Evolutionary conservation across 768 basidiomycete species (phyloP).

Genomic region (Mycena belliarum): DNA sequence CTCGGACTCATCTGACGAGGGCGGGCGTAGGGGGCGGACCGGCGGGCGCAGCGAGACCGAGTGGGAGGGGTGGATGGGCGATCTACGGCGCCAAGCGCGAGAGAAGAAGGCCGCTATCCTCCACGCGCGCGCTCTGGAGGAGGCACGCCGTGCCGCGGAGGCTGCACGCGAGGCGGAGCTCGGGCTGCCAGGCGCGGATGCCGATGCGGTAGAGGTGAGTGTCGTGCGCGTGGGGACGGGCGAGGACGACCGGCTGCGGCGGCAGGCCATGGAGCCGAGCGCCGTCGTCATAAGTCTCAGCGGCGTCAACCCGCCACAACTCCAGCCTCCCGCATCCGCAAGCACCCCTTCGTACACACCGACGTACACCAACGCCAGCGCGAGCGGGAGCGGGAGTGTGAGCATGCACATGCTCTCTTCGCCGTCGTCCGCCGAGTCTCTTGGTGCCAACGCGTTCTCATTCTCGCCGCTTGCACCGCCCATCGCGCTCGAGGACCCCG

Average conservation of each 20-base stretch:
- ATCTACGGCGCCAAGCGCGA: constrained; percentile 44
- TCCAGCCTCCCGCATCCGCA: background rate
- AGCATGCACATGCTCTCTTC: constrained; percentile 29
- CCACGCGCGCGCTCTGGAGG: background rate
- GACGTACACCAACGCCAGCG: background rate
- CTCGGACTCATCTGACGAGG: constrained; percentile 21
- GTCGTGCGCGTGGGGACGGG: constrained; percentile 18
- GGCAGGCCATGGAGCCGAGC: constrained; percentile 32
- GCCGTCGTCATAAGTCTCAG: constrained; percentile 29
- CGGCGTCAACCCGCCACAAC: constrained; percentile 15
- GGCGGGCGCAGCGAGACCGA: constrained; percentile 48
- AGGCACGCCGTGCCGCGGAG: constrained; percentile 21
- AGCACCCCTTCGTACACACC: background rate
- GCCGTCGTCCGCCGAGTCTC: constrained; percentile 36
- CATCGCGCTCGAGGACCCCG: too few relatives aligned
- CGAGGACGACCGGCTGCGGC: constrained; percentile 23
- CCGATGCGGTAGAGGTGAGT: constrained; percentile 7
- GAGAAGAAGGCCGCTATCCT: constrained; percentile 28
- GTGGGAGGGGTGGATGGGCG: constrained; percentile 69
- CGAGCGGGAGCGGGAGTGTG: constrained; percentile 3
- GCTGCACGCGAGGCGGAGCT: constrained; percentile 20
- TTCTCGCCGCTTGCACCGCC: constrained; percentile 6
- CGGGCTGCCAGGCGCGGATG: background rate
- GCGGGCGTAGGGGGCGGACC: background rate
- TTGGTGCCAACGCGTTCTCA: constrained; percentile 29